phyloP scores from a whole-genome alignment of 768 basidiomycete species.

The Boletus huronensis region DNA sequence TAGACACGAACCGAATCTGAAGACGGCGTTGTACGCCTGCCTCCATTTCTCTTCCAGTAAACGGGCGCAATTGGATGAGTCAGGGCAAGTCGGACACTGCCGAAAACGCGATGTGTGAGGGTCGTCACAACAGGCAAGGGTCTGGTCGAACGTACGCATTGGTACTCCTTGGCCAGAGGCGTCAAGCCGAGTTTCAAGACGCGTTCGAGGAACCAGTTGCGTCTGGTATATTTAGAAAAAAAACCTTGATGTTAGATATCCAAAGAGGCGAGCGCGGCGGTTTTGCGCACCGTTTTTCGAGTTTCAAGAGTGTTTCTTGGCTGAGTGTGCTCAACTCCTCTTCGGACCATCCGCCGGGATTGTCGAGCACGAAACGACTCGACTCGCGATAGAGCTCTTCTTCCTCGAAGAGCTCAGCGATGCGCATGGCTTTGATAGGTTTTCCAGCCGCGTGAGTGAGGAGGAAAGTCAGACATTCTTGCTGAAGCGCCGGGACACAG shows the following conservation, averaged over 20 bases:
- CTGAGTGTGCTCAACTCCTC: conserved; percentile 79
- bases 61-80: conserved; percentile 72
- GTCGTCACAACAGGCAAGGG: too few relatives aligned
- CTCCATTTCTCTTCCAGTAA: conserved; percentile 92
- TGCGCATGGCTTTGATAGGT: conserved; percentile 90
- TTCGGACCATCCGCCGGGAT: conserved; percentile 82
- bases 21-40: conserved; percentile 82
- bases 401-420: conserved; percentile 87
- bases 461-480: conserved; percentile 81
- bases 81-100: conserved; percentile 83
- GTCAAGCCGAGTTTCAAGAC: conserved; percentile 88
- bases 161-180: conserved; percentile 88
- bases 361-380: conserved; percentile 89
- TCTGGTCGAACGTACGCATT: conserved; percentile 62
- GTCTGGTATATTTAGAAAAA: conserved; percentile 36
- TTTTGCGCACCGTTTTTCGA: conserved; percentile 69
- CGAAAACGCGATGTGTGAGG: neutral
- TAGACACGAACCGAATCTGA: conserved; percentile 64
- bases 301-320: conserved; percentile 78
- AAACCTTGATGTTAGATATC: neutral
- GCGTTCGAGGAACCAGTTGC: conserved; percentile 94
- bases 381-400: conserved; percentile 89
- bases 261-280: neutral
- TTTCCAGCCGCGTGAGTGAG: conserved; percentile 89
- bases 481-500: conserved; percentile 76